Base-by-base conservation (phyloP, 345 rosid species). In the Aquilaria yunnanensis region DNA sequence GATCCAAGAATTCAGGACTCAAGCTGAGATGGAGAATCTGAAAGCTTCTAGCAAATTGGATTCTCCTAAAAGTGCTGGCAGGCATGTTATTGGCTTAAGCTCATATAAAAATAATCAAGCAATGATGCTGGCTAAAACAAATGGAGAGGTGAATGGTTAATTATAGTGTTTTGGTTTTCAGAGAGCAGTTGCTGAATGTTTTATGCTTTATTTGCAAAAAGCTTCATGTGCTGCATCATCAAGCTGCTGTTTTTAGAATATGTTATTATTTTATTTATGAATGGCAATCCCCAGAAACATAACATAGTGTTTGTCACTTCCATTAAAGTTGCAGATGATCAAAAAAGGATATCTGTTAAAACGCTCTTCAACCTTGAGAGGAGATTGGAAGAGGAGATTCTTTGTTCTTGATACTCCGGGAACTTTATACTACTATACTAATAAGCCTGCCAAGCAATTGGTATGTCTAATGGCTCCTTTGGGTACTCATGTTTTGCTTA, bases 1-100 rank as follows among this genome's bases (percentile, higher is more conserved):
- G 66, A 91, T 91, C 77, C 97, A 91, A 72, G 97, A 88, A 77
- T 91, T 83, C 76, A 83, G 93, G 75, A 86, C 96, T 48, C 93
- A 79, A 64, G 71, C 88, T 76, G 97, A 91, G 73, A 54, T 84
- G 72, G 85, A 81, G 55, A 81, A 69, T 63, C 72, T 76, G 56
- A 78, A 56, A 51, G 80, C 79, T 64, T 85, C 87, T 2, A 70
- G 64, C 57, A 60, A 74, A 34, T 34, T 65, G 51, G 91, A 81
- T 52, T 80, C 82, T 59, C 75, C 77, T 32, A 55, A 60, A 54
- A 70, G 61, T 54, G 71, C 66, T 62, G 71, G 76, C 48, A 71
- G 65, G 66, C 78, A 65, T 68, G 70, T 67, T 67, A 77, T 61
- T 59, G 81, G 83, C 70, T 67, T 67, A 62, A 68, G 67, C 59